Conservation (phyloP, 441 rosid genomes). For the Dalechampia spathulata region DNA sequence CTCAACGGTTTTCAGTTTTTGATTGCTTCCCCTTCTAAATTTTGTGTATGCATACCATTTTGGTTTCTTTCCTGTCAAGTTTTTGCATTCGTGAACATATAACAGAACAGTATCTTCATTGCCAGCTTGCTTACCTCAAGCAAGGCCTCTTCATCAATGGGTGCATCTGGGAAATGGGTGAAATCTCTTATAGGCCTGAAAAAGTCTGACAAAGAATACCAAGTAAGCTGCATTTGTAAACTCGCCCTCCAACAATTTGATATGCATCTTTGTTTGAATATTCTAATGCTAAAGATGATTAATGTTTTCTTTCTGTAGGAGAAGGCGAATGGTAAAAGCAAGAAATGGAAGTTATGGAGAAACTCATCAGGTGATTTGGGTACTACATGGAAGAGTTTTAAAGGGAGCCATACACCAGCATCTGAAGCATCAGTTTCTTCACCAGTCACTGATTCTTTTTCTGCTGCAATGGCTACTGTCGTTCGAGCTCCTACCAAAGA, state of each 20-base stretch:
- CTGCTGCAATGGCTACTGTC: constrained; percentile 84
- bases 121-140: too few species aligned
- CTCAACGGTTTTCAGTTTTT: not conserved
- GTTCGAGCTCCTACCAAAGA: constrained; percentile 81
- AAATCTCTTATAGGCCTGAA: constrained; percentile 67
- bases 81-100: too few species aligned
- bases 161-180: constrained; percentile 94
- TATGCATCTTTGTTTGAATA: too few species aligned
- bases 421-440: constrained; percentile 48
- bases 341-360: constrained; percentile 87
- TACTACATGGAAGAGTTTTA: constrained; percentile 49
- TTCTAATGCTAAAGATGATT: not conserved
- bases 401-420: constrained; percentile 45
- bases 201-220: constrained; percentile 56
- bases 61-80: not conserved
- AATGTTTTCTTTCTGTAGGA: constrained; percentile 25
- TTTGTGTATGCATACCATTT: not conserved
- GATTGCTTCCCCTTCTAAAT: not conserved
- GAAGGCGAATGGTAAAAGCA: constrained; percentile 43
- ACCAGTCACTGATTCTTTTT: constrained; percentile 37
- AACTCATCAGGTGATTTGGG: constrained; percentile 55
- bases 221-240: constrained; percentile 28
- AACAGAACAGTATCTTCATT: too few species aligned
- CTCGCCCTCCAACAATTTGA: too few species aligned
- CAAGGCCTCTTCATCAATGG: constrained; percentile 39